Conservation (phyloP, 225 moss, liverwort and hornwort genomes). For the Neckera pumila region DNA sequence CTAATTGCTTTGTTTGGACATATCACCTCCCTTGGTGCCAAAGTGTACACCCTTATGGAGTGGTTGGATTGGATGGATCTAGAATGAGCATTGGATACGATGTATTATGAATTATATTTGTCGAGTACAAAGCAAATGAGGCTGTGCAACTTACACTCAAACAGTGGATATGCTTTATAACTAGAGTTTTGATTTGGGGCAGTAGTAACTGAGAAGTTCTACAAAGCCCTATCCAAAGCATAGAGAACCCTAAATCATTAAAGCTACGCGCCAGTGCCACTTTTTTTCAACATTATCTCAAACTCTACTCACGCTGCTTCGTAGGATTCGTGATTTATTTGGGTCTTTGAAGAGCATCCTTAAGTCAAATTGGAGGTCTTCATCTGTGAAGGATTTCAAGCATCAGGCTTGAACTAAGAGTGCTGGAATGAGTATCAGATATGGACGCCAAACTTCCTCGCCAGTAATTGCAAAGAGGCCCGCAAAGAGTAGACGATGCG, state of each 20-base stretch:
- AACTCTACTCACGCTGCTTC: not conserved
- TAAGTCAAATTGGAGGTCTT: not conserved
- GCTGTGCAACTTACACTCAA: no score
- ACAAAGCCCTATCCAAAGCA: not conserved
- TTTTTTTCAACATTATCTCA: not conserved
- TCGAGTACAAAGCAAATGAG: not conserved
- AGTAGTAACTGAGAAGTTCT: not conserved
- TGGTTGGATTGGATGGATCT: not conserved
- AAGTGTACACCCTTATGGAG: not conserved
- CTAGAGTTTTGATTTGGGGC: not conserved
- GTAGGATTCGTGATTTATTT: not conserved
- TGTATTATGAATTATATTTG: no score
- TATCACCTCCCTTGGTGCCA: not conserved
- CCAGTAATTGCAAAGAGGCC: not conserved
- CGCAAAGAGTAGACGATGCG: not conserved
- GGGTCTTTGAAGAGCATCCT: not conserved
- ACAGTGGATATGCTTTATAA: not conserved
- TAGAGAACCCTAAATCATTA: no score
- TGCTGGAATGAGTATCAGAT: not conserved
- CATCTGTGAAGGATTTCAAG: not conserved
- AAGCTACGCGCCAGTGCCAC: not conserved
- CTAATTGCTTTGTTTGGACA: not conserved
- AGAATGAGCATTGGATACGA: not conserved
- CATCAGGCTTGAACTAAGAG: not conserved
- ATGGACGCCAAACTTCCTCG: not conserved